A percentile compares a stretch with the other conserved stretches of the same genome.
Evolutionary conservation across 345 rosid species (phyloP).

Genomic region (Camelina neglecta): DNA sequence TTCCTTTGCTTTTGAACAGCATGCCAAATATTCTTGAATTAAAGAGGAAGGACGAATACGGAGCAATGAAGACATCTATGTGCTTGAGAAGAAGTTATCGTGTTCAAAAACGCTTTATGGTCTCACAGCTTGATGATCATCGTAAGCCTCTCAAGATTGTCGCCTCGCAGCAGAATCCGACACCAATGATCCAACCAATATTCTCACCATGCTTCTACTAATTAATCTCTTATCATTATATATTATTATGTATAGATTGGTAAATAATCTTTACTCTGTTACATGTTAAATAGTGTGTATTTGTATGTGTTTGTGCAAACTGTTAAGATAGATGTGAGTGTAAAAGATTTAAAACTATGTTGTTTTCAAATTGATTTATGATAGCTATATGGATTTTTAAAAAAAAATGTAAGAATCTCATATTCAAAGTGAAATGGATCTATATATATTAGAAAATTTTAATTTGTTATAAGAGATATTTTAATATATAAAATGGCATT

Average conservation of each 20-base stretch:
- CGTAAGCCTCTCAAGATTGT: constrained; percentile 15
- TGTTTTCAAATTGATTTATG: not conserved
- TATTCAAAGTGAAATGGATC: not conserved
- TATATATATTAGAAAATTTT: not conserved
- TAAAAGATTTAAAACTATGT: not conserved
- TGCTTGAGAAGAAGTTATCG: not conserved
- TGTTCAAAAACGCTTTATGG: not conserved
- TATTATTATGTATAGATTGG: constrained; percentile 3
- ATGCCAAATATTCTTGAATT: constrained; percentile 31
- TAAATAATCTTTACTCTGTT: not conserved
- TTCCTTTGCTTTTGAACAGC: constrained; percentile 10
- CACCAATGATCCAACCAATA: not conserved
- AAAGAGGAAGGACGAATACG: not conserved
- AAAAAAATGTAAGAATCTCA: not conserved
- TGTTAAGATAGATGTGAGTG: not conserved
- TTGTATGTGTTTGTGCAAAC: not conserved
- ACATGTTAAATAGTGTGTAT: not conserved
- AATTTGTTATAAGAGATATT: not conserved
- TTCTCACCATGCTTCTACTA: constrained; percentile 28
- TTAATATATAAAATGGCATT: not conserved
- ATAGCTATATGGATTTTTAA: not conserved
- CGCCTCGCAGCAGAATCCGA: constrained; percentile 1
- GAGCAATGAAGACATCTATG: constrained; percentile 18
- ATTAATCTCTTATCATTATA: not conserved
- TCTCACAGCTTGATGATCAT: constrained; percentile 1